These are phyloP conservation scores for Dryadomyces sulphureus DNA, from an alignment of 2,329 filamentous ascomycete species.

Conservation along the genomic window DNA sequence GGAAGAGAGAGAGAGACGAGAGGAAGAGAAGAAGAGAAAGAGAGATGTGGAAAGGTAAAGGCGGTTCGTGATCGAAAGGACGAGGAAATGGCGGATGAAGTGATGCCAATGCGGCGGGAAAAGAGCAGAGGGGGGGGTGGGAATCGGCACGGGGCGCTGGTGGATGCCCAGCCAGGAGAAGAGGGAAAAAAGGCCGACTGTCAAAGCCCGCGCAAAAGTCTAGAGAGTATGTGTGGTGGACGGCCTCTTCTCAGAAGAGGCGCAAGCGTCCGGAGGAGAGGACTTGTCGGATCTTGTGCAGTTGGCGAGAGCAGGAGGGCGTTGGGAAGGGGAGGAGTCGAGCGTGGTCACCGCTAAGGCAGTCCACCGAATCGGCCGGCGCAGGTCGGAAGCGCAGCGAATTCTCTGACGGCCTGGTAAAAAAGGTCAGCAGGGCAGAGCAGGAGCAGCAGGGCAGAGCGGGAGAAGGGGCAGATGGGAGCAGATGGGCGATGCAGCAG, in stretches of 20 bases:
- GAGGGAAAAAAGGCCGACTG: background rate
- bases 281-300: too few species aligned
- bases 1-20: background rate
- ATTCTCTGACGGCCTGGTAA: background rate
- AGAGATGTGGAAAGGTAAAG: background rate
- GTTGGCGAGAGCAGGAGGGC: too few species aligned
- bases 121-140: background rate
- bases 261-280: too few species aligned
- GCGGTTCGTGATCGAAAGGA: background rate
- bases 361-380: constrained; percentile 4
- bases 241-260: background rate
- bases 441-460: background rate
- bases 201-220: background rate
- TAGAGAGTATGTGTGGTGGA: background rate
- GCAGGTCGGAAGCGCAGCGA: background rate
- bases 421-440: background rate
- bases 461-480: background rate
- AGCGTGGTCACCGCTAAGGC: constrained; percentile 2
- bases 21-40: background rate
- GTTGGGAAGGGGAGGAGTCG: background rate
- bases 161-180: background rate
- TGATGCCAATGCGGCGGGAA: background rate
- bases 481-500: background rate
- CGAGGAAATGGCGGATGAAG: background rate
- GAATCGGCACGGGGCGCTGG: background rate